phyloP scores from a whole-genome alignment of 73 alveolate species.

The Durusdinium trenchii region DNA sequence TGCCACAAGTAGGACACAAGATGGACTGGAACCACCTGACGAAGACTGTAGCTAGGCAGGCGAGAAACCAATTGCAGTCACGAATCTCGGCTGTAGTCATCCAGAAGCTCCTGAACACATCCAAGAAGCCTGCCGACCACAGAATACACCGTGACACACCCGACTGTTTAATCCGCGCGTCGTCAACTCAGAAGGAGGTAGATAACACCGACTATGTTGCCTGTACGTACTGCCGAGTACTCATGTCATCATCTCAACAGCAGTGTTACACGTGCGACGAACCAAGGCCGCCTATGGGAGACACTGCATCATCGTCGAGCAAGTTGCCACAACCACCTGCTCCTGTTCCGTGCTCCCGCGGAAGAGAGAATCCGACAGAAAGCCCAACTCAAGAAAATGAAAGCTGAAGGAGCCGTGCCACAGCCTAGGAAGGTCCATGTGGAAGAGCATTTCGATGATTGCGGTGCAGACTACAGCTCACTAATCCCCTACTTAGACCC shows the following conservation, averaged over 20 bases:
- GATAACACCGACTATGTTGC: no score
- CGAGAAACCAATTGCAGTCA: neutral
- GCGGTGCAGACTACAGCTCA: neutral
- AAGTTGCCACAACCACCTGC: no score
- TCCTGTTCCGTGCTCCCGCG: neutral
- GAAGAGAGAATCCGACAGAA: neutral
- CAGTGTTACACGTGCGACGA: no score
- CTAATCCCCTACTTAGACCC: no score
- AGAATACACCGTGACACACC: neutral
- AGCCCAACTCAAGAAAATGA: neutral
- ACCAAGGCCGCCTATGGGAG: no score
- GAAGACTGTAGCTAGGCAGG: neutral
- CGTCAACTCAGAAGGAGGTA: no score
- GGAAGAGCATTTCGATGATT: constrained; percentile 21
- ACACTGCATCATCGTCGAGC: no score
- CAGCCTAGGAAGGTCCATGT: neutral
- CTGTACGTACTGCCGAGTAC: no score
- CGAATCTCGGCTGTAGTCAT: neutral
- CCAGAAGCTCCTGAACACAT: neutral
- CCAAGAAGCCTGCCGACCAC: neutral
- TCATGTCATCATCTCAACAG: no score
- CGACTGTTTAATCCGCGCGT: neutral
- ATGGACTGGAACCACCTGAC: neutral
- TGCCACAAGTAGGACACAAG: neutral
- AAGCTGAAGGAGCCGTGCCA: constrained; percentile 16